Evolutionary conservation across 1,284 basidiomycete genomes (phyloP), one percentile per base, ranked within the genome.

Genomic region (Leccinum solheimii): DNA sequence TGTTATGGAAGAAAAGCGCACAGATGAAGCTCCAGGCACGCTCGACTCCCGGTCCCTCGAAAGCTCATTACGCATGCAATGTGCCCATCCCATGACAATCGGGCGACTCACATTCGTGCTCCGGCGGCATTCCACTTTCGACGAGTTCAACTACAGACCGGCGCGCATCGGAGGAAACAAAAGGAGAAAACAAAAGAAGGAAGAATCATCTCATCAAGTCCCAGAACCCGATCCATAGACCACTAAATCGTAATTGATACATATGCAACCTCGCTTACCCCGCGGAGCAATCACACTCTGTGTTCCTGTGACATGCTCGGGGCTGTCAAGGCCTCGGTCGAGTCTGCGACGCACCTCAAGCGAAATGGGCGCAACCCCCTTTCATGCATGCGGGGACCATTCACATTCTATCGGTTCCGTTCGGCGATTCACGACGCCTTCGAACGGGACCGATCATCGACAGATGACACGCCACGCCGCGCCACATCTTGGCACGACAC

Each of bases 261-360:
- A 78, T 21, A n/a, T 21, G 11, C 55, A 97, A 78, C 3, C 85
- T 85, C 49, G 97, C 83, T 73, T 96, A 96, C 0, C 95, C 95
- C 1, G 94, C 91, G 5, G 92, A 95, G 78, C 96, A 97, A 77
- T 97, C 94, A 77, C 94, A 95, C 64, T 92, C 92, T 26, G 90
- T 92, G 78, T 97, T 95, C 92, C 90, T 21, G 53, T 45, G 40
- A 30, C 27, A 57, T 38, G 5, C 19, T 21, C 2, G 26, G 13
- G 3, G n/a, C 1, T 45, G 23, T 55, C 56, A 52, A 40, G 51
- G 50, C 49, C 43, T 66, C 30, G 19, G 30, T 56, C 23, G 54
- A 50, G 40, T 49, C 23, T 53, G 36, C 19, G 43, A 52, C 43
- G 40, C 26, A 19, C 32, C 21, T 32, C 50, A 40, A 40, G 10